Percentiles rank a stretch among this genome's conserved stretches.
Conservation (phyloP, 176 grass and related monocot species). For the Areca catechu region DNA sequence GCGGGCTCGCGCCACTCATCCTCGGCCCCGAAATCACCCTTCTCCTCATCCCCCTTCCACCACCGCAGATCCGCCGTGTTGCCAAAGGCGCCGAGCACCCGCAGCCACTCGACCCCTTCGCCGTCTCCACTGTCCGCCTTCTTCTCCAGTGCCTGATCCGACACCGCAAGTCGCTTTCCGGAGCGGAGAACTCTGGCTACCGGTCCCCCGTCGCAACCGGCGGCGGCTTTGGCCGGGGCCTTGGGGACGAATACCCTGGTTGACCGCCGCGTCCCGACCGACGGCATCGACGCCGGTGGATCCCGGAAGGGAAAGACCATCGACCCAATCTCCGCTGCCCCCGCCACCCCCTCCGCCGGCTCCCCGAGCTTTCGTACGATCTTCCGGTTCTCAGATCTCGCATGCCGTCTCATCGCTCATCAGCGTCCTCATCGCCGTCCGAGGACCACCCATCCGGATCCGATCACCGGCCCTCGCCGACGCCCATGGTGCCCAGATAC, state of each 20-base stretch:
- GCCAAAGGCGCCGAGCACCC: background rate
- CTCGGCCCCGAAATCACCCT: too few species aligned
- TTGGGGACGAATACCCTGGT: constrained; percentile 74
- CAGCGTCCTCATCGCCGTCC: background rate
- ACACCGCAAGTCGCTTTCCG: constrained; percentile 48
- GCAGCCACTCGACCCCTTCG: constrained; percentile 4
- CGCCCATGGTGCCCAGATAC: too few species aligned
- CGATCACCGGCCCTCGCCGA: too few species aligned
- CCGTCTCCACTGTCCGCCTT: constrained; percentile 10
- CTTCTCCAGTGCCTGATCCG: constrained; percentile 3
- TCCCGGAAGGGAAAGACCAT: constrained; percentile 8
- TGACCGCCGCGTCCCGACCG: constrained; percentile 54
- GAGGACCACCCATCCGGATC: too few species aligned
- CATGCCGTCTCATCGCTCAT: constrained; percentile 3
- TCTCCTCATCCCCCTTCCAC: too few species aligned
- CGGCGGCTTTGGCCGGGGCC: constrained; percentile 4
- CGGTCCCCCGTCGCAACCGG: background rate
- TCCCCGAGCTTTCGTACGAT: background rate
- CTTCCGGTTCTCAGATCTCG: constrained; percentile 38
- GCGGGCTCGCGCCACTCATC: background rate
- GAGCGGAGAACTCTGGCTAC: constrained; percentile 29
- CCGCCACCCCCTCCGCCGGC: background rate
- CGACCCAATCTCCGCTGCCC: constrained; percentile 9
- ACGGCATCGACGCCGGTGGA: constrained; percentile 50
- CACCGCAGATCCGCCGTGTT: too few species aligned